These are phyloP conservation scores for Achlya hypogyna DNA, from an alignment of 352 stramenopile species.

Conservation along the genomic window DNA sequence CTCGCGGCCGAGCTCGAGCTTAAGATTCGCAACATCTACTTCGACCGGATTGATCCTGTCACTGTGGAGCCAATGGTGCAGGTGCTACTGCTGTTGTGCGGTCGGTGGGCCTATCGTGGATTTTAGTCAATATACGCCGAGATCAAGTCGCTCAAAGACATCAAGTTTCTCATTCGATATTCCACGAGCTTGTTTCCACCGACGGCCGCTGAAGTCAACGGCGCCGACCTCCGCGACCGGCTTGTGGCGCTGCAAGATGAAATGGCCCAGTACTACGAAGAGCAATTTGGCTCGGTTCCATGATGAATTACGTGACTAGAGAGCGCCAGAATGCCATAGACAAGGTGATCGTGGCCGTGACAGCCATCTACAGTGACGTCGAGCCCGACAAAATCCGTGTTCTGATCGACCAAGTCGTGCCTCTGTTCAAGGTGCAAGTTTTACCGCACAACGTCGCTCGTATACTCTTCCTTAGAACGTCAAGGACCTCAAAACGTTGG, in stretches of 20 bases:
- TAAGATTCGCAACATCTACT: slow-evolving; percentile 86
- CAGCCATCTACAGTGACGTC: slow-evolving; percentile 65
- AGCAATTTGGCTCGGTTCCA: slow-evolving; percentile 9
- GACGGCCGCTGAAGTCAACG: slow-evolving; percentile 55
- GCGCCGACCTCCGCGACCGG: slow-evolving; percentile 36
- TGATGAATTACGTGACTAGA: neutral
- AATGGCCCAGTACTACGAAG: slow-evolving; percentile 26
- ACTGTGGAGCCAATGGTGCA: slow-evolving; percentile 67
- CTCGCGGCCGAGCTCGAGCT: slow-evolving; percentile 77
- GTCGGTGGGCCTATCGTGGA: no score
- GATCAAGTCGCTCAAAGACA: slow-evolving; percentile 51
- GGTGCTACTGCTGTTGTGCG: neutral
- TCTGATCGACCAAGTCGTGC: slow-evolving; percentile 44
- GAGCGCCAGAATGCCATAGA: slow-evolving; percentile 56
- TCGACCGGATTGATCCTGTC: slow-evolving; percentile 75
- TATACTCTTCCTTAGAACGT: slow-evolving; percentile 34
- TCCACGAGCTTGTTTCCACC: slow-evolving; percentile 58
- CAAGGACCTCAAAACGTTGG: slow-evolving; percentile 77
- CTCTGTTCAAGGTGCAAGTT: slow-evolving; percentile 57
- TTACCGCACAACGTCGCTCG: neutral
- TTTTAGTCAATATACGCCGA: slow-evolving; percentile 72
- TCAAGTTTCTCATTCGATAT: slow-evolving; percentile 78
- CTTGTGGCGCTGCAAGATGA: slow-evolving; percentile 60
- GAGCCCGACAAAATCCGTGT: slow-evolving; percentile 53
- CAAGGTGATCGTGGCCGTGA: slow-evolving; percentile 50